These are phyloP conservation scores for Amylocarpus encephaloides DNA, from an alignment of 2,329 filamentous ascomycete genomes.

Conservation along the genomic window DNA sequence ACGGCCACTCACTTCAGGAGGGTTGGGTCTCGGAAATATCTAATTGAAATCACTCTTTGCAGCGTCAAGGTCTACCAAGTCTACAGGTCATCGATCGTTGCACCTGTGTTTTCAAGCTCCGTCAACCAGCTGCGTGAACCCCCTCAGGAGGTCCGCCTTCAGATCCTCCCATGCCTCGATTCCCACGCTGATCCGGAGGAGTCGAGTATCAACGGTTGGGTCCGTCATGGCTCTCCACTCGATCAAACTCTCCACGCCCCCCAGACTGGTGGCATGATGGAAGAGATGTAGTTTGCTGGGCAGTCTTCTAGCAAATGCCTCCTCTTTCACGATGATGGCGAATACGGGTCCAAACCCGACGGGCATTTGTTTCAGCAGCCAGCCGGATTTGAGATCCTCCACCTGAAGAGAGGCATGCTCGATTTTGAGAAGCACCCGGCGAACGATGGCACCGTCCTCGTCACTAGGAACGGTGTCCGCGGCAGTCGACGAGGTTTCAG, in stretches of 20 bases:
- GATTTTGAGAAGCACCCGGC: slow-evolving; percentile 52
- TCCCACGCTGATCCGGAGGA: slow-evolving; percentile 79
- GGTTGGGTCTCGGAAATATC: too few relatives aligned
- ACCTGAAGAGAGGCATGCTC: slow-evolving; percentile 76
- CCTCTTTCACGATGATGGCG: slow-evolving; percentile 58
- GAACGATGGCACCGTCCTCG: slow-evolving; percentile 38
- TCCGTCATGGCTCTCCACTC: slow-evolving; percentile 96
- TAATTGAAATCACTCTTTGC: too few relatives aligned
- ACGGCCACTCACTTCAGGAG: too few relatives aligned
- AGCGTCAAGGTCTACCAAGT: too few relatives aligned
- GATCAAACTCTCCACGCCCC: slow-evolving; percentile 90
- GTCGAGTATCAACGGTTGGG: slow-evolving; percentile 57
- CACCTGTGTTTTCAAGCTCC: not conserved
- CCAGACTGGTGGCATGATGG: slow-evolving; percentile 90
- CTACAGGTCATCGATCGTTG: too few relatives aligned
- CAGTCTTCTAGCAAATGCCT: slow-evolving; percentile 56
- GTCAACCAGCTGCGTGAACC: slow-evolving; percentile 42
- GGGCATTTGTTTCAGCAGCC: slow-evolving; percentile 86
- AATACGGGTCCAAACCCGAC: slow-evolving; percentile 88
- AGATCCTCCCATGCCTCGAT: slow-evolving; percentile 85
- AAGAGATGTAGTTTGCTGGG: slow-evolving; percentile 78
- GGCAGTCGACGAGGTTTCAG: slow-evolving; percentile 6
- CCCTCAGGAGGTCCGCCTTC: slow-evolving; percentile 64
- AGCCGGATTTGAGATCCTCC: slow-evolving; percentile 51
- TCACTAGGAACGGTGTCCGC: slow-evolving; percentile 24